phyloP scores from a whole-genome alignment of 108 stramenopile genomes.

The Pinguiococcus pyrenoidosus region DNA sequence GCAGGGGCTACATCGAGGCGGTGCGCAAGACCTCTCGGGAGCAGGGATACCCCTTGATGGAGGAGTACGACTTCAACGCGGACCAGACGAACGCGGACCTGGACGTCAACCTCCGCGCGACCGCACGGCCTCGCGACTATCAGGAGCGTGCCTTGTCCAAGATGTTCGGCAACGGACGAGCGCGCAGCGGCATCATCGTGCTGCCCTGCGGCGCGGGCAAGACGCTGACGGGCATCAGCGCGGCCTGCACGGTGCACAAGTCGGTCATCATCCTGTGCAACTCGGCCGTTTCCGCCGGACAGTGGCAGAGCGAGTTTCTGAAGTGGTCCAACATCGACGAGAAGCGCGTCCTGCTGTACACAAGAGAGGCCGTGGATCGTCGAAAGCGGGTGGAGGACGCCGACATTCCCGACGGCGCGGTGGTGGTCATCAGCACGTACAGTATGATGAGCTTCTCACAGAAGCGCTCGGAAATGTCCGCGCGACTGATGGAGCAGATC shows the following conservation, averaged over 20 bases:
- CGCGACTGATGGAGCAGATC: slow-evolving; percentile 76
- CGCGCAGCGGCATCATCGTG: slow-evolving; percentile 94
- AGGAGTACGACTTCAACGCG: slow-evolving; percentile 94
- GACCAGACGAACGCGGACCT: slow-evolving; percentile 66
- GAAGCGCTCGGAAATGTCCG: slow-evolving; percentile 63
- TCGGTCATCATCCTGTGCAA: slow-evolving; percentile 79
- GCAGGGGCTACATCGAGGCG: slow-evolving; percentile 45
- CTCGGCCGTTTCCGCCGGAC: slow-evolving; percentile 83
- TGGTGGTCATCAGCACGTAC: slow-evolving; percentile 89
- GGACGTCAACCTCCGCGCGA: slow-evolving; percentile 77
- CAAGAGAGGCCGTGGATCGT: no score
- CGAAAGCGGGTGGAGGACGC: slow-evolving; percentile 80
- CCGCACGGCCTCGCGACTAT: slow-evolving; percentile 85
- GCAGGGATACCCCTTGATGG: slow-evolving; percentile 46
- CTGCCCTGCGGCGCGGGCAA: slow-evolving; percentile 98
- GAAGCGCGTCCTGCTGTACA: slow-evolving; percentile 75
- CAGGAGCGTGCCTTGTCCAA: slow-evolving; percentile 63
- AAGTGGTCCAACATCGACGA: slow-evolving; percentile 39
- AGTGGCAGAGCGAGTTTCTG: slow-evolving; percentile 91
- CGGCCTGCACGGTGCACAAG: slow-evolving; percentile 92
- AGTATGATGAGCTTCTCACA: slow-evolving; percentile 84
- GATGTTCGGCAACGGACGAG: slow-evolving; percentile 99
- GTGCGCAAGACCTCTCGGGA: slow-evolving; percentile 58
- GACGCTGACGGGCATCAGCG: slow-evolving; percentile 93
- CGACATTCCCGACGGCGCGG: slow-evolving; percentile 61